Conservation (phyloP, 2,329 filamentous ascomycete species). For the Macroventuria anomochaeta region DNA sequence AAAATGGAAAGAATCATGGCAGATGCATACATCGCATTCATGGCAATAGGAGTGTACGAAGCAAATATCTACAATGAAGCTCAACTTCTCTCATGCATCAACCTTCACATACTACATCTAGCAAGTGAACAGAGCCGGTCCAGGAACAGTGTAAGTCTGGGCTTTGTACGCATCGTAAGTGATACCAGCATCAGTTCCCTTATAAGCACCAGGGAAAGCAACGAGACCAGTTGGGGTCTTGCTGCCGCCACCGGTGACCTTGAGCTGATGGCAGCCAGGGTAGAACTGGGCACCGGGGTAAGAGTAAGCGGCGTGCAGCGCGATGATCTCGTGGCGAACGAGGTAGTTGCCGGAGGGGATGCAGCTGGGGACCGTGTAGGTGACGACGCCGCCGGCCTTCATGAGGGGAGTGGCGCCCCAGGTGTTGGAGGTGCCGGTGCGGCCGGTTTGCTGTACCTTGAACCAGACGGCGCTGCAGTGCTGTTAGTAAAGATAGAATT, state of each 20-base stretch:
- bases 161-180: slow-evolving; percentile 60
- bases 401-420: slow-evolving; percentile 58
- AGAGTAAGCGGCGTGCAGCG: slow-evolving; percentile 56
- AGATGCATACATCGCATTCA: slow-evolving; percentile 1
- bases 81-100: not conserved
- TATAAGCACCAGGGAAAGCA: slow-evolving; percentile 62
- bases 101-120: slow-evolving; percentile 15
- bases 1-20: not conserved
- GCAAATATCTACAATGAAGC: slow-evolving; percentile 22
- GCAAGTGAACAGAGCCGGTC: slow-evolving; percentile 40
- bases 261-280: slow-evolving; percentile 64
- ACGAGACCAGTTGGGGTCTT: slow-evolving; percentile 53
- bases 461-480: slow-evolving; percentile 59
- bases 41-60: slow-evolving; percentile 1
- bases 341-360: slow-evolving; percentile 63
- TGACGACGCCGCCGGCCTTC: slow-evolving; percentile 52
- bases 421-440: slow-evolving; percentile 57
- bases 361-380: slow-evolving; percentile 63
- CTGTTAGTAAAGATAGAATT: slow-evolving; percentile 5
- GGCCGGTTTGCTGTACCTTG: slow-evolving; percentile 60
- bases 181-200: slow-evolving; percentile 58
- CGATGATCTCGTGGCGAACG: slow-evolving; percentile 65
- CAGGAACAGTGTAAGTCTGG: slow-evolving; percentile 36
- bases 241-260: slow-evolving; percentile 59
- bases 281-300: slow-evolving; percentile 66